Conservation (phyloP, 139 green algal genomes). For the Nannochloris sp. region DNA sequence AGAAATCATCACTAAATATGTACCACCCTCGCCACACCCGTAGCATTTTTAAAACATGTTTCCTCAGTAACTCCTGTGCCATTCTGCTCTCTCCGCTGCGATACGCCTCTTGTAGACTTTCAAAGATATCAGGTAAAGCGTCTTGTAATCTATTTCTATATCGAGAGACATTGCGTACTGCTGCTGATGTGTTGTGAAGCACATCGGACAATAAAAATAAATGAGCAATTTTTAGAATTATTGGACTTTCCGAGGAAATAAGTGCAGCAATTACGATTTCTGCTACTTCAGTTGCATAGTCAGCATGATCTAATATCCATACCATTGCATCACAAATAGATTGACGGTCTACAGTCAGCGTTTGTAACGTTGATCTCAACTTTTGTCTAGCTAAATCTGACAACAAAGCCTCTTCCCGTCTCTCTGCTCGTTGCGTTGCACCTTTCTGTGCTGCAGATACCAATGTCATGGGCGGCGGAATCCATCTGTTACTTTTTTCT, state of each 20-base stretch:
- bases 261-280: conserved; percentile 77
- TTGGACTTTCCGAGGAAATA: conserved; percentile 75
- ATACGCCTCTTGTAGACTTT: conserved; percentile 51
- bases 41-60: conserved; percentile 72
- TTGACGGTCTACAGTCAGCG: conserved; percentile 58
- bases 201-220: conserved; percentile 92
- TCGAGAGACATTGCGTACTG: conserved; percentile 76
- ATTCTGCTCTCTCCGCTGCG: conserved; percentile 45
- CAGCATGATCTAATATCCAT: conserved; percentile 86
- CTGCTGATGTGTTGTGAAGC: conserved; percentile 83
- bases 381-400: conserved; percentile 54
- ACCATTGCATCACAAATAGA: conserved; percentile 79
- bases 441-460: conserved; percentile 26
- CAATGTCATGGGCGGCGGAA: conserved; percentile 42
- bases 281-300: conserved; percentile 62
- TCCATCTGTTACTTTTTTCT: conserved; percentile 44
- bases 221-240: conserved; percentile 72
- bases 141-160: conserved; percentile 71
- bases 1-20: conserved; percentile 82
- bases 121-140: conserved; percentile 76
- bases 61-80: conserved; percentile 52
- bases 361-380: conserved; percentile 83
- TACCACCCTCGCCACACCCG: conserved; percentile 76
- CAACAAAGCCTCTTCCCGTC: conserved; percentile 20
- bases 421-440: conserved; percentile 29